Percentiles rank a stretch among this genome's conserved stretches.
Conservation (phyloP, 1,284 basidiomycete genomes). For the Serendipita sp. region DNA sequence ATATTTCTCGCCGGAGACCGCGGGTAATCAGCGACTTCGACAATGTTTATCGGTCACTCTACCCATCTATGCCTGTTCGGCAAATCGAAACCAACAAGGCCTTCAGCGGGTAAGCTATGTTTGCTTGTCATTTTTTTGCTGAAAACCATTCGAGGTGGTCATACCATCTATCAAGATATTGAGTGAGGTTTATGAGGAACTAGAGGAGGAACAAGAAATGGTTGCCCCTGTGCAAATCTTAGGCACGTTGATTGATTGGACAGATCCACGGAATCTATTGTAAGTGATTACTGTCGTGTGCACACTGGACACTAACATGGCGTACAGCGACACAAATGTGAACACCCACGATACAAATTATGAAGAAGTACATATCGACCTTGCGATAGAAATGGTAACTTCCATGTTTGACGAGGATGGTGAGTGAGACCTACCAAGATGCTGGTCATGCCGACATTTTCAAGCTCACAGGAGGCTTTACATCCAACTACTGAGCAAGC, state of each 20-base stretch:
- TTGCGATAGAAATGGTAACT: slow-evolving; percentile 64
- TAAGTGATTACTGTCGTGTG: slow-evolving; percentile 23
- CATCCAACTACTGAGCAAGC: slow-evolving; percentile 64
- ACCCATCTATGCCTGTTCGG: slow-evolving; percentile 85
- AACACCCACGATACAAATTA: slow-evolving; percentile 22
- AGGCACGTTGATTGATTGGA: slow-evolving; percentile 84
- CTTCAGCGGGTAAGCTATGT: slow-evolving; percentile 51
- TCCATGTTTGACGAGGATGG: slow-evolving; percentile 35
- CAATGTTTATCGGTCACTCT: slow-evolving; percentile 96
- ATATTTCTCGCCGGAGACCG: slow-evolving; percentile 81
- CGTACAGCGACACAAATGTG: slow-evolving; percentile 30
- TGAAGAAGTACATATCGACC: slow-evolving; percentile 46
- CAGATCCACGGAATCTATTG: slow-evolving; percentile 71
- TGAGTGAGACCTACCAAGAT: slow-evolving; percentile 25
- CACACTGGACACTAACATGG: slow-evolving; percentile 21
- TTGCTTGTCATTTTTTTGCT: neutral
- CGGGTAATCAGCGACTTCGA: slow-evolving; percentile 71
- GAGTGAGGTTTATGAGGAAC: slow-evolving; percentile 50
- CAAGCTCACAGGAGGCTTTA: slow-evolving; percentile 64
- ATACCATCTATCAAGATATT: slow-evolving; percentile 61
- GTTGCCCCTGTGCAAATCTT: slow-evolving; percentile 70
- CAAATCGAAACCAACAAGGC: slow-evolving; percentile 60
- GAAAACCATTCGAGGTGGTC: slow-evolving; percentile 43
- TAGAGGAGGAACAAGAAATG: slow-evolving; percentile 69
- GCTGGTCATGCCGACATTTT: slow-evolving; percentile 9